Percentiles rank a stretch among this genome's conserved stretches.
phyloP scores from a whole-genome alignment of 345 rosid genomes.

The Isatis tinctoria region DNA sequence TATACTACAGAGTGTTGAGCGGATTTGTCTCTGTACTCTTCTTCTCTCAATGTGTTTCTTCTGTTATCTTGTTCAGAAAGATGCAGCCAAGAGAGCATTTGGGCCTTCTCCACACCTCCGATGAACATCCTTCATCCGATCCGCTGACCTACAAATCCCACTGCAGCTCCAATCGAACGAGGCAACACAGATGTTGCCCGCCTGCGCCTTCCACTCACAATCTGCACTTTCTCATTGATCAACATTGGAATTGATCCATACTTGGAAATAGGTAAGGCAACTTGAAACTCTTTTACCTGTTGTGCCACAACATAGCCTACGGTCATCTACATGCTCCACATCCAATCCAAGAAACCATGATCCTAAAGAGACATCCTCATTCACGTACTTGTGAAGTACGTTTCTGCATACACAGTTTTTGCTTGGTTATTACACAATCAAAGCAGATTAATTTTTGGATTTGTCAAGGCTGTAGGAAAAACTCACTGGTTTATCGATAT shows the following conservation, averaged over 20 bases:
- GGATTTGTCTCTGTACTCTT: constrained; percentile 21
- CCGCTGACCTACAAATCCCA: constrained; percentile 82
- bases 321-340: constrained; percentile 90
- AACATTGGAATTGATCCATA: background rate
- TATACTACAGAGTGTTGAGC: constrained; percentile 19
- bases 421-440: constrained; percentile 13
- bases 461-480: background rate
- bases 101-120: constrained; percentile 88
- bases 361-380: constrained; percentile 95
- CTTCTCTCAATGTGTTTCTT: constrained; percentile 10
- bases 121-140: constrained; percentile 85
- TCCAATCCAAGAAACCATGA: constrained; percentile 98
- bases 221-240: constrained; percentile 39
- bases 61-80: constrained; percentile 37
- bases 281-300: constrained; percentile 51
- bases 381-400: constrained; percentile 77
- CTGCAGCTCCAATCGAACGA: constrained; percentile 93
- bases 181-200: constrained; percentile 85
- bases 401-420: constrained; percentile 46
- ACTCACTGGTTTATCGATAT: constrained; percentile 87
- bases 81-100: constrained; percentile 65
- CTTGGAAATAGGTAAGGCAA: background rate
- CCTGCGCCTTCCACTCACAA: constrained; percentile 97
- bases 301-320: constrained; percentile 97
- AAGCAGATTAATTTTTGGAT: background rate